These are phyloP conservation scores for Fusarium pilosicola DNA, from an alignment of 2,329 filamentous ascomycete species.

Conservation along the genomic window DNA sequence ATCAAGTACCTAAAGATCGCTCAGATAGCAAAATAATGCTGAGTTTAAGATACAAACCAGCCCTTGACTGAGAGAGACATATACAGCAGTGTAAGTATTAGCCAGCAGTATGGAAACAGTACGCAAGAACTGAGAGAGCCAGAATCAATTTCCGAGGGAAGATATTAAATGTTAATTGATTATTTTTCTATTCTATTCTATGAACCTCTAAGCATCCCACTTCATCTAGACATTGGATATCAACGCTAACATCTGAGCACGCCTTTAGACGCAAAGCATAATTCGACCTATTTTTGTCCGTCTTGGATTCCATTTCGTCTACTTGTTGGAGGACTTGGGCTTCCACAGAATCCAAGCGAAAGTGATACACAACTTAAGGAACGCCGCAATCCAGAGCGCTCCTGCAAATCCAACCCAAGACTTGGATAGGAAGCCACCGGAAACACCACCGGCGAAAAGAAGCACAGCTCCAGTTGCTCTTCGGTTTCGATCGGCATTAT, in stretches of 20 bases:
- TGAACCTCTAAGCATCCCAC: fast-evolving
- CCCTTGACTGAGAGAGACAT: fast-evolving
- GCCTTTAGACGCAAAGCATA: too few relatives aligned
- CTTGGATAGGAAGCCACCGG: constrained; percentile 43
- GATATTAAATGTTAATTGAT: background rate
- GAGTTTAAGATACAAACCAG: fast-evolving
- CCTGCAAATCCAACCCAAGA: constrained; percentile 43
- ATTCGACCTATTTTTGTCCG: background rate
- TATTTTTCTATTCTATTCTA: background rate
- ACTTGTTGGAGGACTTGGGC: constrained; percentile 24
- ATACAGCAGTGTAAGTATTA: fast-evolving
- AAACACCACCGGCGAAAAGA: constrained; percentile 37
- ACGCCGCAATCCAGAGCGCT: constrained; percentile 43
- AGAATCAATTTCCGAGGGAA: background rate
- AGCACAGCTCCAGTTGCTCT: constrained; percentile 34
- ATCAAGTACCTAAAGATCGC: fast-evolving
- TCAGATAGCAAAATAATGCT: background rate
- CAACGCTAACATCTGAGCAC: background rate
- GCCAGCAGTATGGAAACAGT: fast-evolving
- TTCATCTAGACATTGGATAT: background rate
- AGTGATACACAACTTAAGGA: constrained; percentile 37
- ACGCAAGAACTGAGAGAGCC: background rate
- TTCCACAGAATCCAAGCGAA: constrained; percentile 41
- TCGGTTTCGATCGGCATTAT: constrained; percentile 41
- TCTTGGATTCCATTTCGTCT: background rate